Evolutionary conservation across 1,139 yeast species (phyloP), one percentile per base, ranked within the genome.

Genomic region (Candida albicans): DNA sequence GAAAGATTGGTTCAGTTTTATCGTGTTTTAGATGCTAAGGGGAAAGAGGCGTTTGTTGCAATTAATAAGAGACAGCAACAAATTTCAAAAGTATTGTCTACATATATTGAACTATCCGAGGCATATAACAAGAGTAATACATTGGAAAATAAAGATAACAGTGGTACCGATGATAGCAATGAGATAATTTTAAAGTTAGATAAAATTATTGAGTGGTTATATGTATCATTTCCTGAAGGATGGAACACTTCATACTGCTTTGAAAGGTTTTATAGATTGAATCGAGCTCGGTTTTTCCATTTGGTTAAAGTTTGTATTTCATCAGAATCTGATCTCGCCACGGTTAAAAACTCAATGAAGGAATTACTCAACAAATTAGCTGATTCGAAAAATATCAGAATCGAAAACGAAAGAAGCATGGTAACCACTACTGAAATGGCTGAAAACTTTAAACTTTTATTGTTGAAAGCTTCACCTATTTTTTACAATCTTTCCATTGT

Each of bases 11-110:
- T 84, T 35, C 64, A 62, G 2, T 70, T 87, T 2, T 67, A 79
- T 41, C 56, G 67, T 1, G 62, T 59, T 22, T 69, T 90, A 34
- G 78, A 82, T 43, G 75, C 75, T 0, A 82, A 81, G 48, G 78
- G 91, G 0, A 72, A 71, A 46, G 72, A 78, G 35, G 80, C 96
- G 0, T 84, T 88, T 53, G 65, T 73, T 45, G 93, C 96, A 0
- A 78, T 87, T 35, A 74, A 79, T 43, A 79, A 74, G 52, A 74
- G 96, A 42, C 96, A 88, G 56, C 74, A 76, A 40, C 86, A 84
- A 50, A 62, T 79, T 33, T 65, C 84, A 0, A 60, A 65, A 10
- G 80, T 68, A 1, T 43, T 79, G 7, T 50, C 41, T 5, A 70
- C 66, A 25, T 66, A 72, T 38, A 44, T 79, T 5, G 63, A 63